These are phyloP conservation scores for Komagataella ulmi DNA, from an alignment of 805 yeast species.

Conservation along the genomic window DNA sequence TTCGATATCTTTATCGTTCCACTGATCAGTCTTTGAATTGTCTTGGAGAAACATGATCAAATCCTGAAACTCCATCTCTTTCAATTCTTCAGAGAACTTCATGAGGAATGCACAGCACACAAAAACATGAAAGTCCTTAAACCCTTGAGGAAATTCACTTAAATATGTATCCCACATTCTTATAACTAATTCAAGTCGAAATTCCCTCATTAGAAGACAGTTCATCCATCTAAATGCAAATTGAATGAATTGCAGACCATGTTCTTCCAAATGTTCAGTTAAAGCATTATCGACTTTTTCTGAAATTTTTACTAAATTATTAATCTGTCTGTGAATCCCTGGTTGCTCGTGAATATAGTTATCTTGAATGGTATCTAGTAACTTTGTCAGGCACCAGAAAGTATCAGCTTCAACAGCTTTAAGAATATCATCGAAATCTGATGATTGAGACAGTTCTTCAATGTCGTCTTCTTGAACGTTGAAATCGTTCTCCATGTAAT, in stretches of 20 bases:
- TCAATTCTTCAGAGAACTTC: slow-evolving; percentile 69
- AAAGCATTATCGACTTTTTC: slow-evolving; percentile 67
- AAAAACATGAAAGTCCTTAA: slow-evolving; percentile 87
- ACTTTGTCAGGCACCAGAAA: slow-evolving; percentile 89
- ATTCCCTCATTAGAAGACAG: slow-evolving; percentile 89
- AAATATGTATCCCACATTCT: slow-evolving; percentile 98
- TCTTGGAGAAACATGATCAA: slow-evolving; percentile 84
- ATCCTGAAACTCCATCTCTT: slow-evolving; percentile 87
- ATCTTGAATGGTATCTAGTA: slow-evolving; percentile 90
- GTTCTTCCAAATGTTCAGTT: slow-evolving; percentile 60
- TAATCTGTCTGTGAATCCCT: slow-evolving; percentile 86
- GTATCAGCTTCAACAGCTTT: slow-evolving; percentile 85
- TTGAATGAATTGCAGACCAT: slow-evolving; percentile 89
- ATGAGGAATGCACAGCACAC: slow-evolving; percentile 95
- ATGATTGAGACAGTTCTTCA: slow-evolving; percentile 28
- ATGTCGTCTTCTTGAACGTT: slow-evolving; percentile 54
- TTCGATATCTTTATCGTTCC: slow-evolving; percentile 88
- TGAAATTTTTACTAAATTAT: slow-evolving; percentile 63
- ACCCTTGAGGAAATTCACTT: slow-evolving; percentile 63
- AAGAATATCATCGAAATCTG: slow-evolving; percentile 28
- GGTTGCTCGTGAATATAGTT: slow-evolving; percentile 98
- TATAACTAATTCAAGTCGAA: slow-evolving; percentile 62
- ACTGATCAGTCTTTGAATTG: slow-evolving; percentile 62
- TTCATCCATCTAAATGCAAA: slow-evolving; percentile 99
- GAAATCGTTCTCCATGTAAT: slow-evolving; percentile 37